These are phyloP conservation scores for Hippophae tibetana DNA, from an alignment of 306 rosid genomes.

Conservation along the genomic window DNA sequence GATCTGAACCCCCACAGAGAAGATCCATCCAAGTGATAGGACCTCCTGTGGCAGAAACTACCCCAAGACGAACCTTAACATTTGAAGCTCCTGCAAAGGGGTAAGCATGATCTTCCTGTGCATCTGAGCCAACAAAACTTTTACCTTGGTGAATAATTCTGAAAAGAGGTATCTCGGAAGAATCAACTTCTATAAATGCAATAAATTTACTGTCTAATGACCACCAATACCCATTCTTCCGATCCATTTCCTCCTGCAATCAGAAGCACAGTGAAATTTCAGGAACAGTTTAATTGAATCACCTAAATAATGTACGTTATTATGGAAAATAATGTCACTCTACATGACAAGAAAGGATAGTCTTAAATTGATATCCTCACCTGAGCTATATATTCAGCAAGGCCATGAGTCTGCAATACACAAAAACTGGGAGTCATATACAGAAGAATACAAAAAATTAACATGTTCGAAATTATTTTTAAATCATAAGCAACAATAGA, in stretches of 20 bases:
- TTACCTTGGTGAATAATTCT: conserved; percentile 94
- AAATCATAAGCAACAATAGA: background rate
- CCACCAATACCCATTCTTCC: conserved; percentile 97
- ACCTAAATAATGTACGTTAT: background rate
- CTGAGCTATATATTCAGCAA: conserved; percentile 98
- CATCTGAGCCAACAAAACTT: conserved; percentile 66
- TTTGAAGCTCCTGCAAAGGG: conserved; percentile 94
- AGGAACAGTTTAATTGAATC: conserved; percentile 1
- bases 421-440: conserved; percentile 8
- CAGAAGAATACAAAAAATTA: background rate
- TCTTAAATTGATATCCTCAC: conserved; percentile 40
- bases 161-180: conserved; percentile 77
- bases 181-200: conserved; percentile 92
- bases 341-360: background rate
- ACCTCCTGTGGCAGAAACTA: conserved; percentile 65
- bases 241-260: conserved; percentile 95
- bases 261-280: conserved; percentile 2
- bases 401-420: conserved; percentile 74
- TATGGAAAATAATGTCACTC: background rate
- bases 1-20: conserved; percentile 53
- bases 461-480: background rate
- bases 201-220: conserved; percentile 76
- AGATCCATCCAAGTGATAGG: conserved; percentile 92
- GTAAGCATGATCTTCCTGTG: conserved; percentile 96
- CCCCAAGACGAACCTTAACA: conserved; percentile 77